Evolutionary conservation across 2,329 filamentous ascomycete species (phyloP).

Genomic region (Chrysoporthe deuterocubensis): DNA sequence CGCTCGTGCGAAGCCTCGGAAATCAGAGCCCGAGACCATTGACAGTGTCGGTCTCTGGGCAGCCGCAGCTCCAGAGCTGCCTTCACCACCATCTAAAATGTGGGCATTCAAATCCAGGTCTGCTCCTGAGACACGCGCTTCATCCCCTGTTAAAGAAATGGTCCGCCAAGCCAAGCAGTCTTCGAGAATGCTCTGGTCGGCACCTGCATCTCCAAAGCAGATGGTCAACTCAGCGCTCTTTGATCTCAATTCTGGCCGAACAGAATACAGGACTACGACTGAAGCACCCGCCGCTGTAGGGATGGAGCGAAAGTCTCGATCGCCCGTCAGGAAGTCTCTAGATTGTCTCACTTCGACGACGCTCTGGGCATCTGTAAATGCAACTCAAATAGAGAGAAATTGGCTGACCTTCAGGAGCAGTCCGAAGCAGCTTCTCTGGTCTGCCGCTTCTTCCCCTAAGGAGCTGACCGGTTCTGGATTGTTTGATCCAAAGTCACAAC

Average conservation of each 20-base stretch:
- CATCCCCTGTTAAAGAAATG: not conserved
- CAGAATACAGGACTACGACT: conserved; percentile 36
- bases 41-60: conserved; percentile 33
- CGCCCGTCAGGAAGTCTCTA: conserved; percentile 33
- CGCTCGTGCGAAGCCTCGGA: conserved; percentile 26
- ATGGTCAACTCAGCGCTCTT: conserved; percentile 33
- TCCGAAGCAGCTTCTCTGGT: conserved; percentile 29
- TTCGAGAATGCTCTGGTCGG: conserved; percentile 29
- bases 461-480: conserved; percentile 31
- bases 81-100: conserved; percentile 12
- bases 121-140: not conserved
- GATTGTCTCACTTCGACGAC: conserved; percentile 34
- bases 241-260: conserved; percentile 29
- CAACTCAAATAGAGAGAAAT: conserved; percentile 16
- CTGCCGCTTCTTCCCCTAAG: conserved; percentile 21
- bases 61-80: conserved; percentile 9
- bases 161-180: not conserved
- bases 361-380: conserved; percentile 35
- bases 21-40: conserved; percentile 22
- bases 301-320: conserved; percentile 37
- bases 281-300: conserved; percentile 39
- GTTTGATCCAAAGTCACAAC: conserved; percentile 32
- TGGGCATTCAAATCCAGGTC: conserved; percentile 14
- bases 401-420: conserved; percentile 9
- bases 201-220: conserved; percentile 22